Conservation (phyloP, 257 asterid species). For the Lavandula angustifolia region DNA sequence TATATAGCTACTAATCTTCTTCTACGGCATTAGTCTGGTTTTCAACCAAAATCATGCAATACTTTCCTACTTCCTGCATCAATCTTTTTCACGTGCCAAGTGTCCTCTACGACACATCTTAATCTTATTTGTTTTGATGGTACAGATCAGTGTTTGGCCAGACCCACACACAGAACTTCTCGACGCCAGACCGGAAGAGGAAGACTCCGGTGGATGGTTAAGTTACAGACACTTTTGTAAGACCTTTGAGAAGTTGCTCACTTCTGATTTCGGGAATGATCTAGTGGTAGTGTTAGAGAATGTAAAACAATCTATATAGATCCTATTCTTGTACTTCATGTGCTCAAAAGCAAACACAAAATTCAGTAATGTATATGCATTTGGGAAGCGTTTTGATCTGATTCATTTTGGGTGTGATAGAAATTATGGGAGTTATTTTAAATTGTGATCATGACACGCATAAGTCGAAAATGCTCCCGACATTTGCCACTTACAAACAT, state of each 20-base stretch:
- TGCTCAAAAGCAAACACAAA: no score
- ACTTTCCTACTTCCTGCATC: not conserved
- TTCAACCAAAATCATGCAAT: not conserved
- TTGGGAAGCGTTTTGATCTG: no score
- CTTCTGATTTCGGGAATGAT: not conserved
- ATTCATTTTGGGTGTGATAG: no score
- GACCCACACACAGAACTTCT: slow-evolving; percentile 52
- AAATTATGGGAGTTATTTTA: no score
- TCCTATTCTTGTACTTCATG: no score
- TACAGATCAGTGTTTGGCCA: slow-evolving; percentile 72
- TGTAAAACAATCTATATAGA: no score
- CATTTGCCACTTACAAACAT: no score
- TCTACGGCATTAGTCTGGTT: slow-evolving; percentile 4
- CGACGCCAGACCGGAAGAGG: slow-evolving; percentile 46
- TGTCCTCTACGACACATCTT: not conserved
- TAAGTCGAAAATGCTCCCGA: no score
- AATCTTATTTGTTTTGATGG: not conserved
- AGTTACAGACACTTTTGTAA: not conserved
- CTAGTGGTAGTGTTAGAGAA: no score
- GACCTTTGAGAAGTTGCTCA: not conserved
- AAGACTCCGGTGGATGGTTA: slow-evolving; percentile 39
- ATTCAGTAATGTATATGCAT: no score
- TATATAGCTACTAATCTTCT: not conserved
- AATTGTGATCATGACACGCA: no score
- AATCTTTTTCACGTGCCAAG: not conserved